phyloP scores from a whole-genome alignment of 2,329 filamentous ascomycete species.

The Beauveria pseudobassiana region DNA sequence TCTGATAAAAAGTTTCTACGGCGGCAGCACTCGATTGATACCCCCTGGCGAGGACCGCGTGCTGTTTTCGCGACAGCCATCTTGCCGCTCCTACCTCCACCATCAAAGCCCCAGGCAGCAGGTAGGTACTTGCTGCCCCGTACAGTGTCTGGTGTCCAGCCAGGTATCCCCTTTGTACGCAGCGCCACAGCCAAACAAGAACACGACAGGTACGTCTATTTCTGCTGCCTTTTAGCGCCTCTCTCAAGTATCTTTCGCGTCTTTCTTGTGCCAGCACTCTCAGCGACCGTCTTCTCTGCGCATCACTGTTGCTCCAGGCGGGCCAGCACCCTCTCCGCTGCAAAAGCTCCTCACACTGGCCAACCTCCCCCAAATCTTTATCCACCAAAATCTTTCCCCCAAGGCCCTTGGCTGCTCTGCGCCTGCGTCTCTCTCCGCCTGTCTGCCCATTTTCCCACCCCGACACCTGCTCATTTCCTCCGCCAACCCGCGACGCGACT shows the following conservation, averaged over 20 bases:
- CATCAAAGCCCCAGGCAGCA: not conserved
- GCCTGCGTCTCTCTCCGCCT: conserved; percentile 2
- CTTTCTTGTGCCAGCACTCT: not conserved
- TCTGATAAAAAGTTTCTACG: not conserved
- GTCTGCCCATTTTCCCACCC: conserved; percentile 13
- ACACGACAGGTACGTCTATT: not conserved
- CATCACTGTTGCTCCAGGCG: not conserved
- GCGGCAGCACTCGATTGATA: not conserved
- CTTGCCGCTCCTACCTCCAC: conserved; percentile 4
- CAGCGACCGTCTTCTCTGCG: not conserved
- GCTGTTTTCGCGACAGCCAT: conserved; percentile 6
- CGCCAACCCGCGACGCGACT: conserved; percentile 37
- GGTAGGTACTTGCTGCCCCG: not conserved
- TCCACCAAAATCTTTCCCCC: conserved; percentile 2
- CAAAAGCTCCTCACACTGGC: not conserved
- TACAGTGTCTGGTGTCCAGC: not conserved
- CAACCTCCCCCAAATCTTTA: conserved; percentile 2
- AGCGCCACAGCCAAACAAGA: not conserved
- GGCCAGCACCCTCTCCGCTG: not conserved
- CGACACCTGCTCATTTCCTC: conserved; percentile 25
- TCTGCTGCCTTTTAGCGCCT: not conserved
- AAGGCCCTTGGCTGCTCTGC: not conserved
- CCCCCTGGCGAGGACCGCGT: not conserved
- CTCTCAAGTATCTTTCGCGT: not conserved
- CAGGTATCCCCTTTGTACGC: not conserved